These are phyloP conservation scores for Fusarium penzigii DNA, from an alignment of 2,329 filamentous ascomycete genomes.

Conservation along the genomic window DNA sequence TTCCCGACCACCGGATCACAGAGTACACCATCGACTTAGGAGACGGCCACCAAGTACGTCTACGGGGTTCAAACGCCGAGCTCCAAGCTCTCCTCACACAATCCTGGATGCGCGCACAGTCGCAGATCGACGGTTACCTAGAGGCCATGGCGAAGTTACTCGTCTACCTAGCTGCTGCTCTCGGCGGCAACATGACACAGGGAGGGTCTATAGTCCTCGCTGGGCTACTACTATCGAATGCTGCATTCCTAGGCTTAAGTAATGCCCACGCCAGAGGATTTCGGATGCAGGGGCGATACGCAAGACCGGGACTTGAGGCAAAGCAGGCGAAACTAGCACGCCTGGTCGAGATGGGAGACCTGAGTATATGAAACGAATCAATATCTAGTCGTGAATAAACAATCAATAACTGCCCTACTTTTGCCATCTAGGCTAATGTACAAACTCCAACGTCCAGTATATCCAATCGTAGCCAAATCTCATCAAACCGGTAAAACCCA, in stretches of 20 bases:
- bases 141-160: constrained; percentile 56
- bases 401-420: background rate
- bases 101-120: constrained; percentile 56
- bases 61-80: constrained; percentile 56
- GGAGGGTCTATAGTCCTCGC: constrained; percentile 54
- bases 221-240: constrained; percentile 51
- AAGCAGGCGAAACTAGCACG: background rate
- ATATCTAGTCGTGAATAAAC: background rate
- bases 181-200: constrained; percentile 57
- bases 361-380: background rate
- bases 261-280: constrained; percentile 51
- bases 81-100: constrained; percentile 61
- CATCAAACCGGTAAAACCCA: background rate
- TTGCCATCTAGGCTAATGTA: constrained; percentile 9
- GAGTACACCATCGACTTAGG: constrained; percentile 57
- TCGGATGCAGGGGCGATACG: constrained; percentile 53
- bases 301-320: constrained; percentile 21
- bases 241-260: constrained; percentile 53
- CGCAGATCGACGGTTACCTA: constrained; percentile 50
- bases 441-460: constrained; percentile 13
- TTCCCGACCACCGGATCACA: constrained; percentile 18
- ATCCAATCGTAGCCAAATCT: background rate
- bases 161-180: constrained; percentile 57
- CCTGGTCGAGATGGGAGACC: background rate
- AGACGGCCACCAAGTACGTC: constrained; percentile 50